Evolutionary conservation across 352 stramenopile species (phyloP), one percentile per base, ranked within the genome.

Genomic region (Globisporangium cystogenes): DNA sequence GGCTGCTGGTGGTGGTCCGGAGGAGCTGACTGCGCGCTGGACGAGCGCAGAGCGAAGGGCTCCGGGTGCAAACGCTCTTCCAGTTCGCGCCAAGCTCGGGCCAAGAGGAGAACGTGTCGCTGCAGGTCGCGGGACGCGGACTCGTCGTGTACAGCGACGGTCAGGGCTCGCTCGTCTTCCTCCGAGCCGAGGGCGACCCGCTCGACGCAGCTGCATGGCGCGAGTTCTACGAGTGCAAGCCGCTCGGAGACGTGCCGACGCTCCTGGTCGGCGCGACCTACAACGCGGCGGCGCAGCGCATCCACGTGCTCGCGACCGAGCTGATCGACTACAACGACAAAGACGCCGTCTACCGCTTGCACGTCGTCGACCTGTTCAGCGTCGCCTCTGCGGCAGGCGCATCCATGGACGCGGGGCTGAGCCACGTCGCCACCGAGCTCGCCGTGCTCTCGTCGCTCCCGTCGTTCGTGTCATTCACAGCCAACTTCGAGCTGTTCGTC

Each of bases 61-160:
- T 71, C 15, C 46, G 57, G 23, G 55, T 64, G 40, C 37, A 57
- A 3, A 70, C 66, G 20, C 51, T 89, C 24, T 72, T 70, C 47
- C 62, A 51, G 48, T 69, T 89, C 39, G 57, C 70, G 4, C 48
- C 67, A 37, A 62, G 61, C 24, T 67, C 65, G 26, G 51, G 59
- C 10, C 69, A 76, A 23, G 66, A 70, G 37, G 76, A 92, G 51
- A 92, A 92, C 51, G 64, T 74, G 35, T 70, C 73, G 23, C 37
- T 92, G 29, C 70, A 75, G 55, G 77, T 89, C 21, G 74, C 75
- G 36, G 75, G 61, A 4, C 64, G 68, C 48, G 78, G 82, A n/a
- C 29, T 86, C 46, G n/a, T 92, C 12, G 72, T 85, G 3, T 76
- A 82, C 48, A 76, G 74, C 49, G 82, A 92, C 39, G 82, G 82